phyloP scores from a whole-genome alignment of 2,329 filamentous ascomycete genomes.

The Coleophoma crateriformis region DNA sequence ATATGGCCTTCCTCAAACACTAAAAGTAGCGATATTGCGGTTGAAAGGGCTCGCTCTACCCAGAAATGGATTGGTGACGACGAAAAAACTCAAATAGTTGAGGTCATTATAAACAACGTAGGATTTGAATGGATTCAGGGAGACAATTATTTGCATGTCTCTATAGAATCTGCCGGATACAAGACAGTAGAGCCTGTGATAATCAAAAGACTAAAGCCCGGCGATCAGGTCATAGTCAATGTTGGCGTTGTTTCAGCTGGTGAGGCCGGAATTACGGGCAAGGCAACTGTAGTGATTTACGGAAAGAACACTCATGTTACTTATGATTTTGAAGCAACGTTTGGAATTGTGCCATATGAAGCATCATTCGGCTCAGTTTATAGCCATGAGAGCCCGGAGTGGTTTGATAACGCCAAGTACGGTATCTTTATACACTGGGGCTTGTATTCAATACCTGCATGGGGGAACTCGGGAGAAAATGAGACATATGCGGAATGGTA shows the following conservation, averaged over 20 bases:
- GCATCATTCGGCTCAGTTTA: slow-evolving; percentile 27
- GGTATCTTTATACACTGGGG: slow-evolving; percentile 59
- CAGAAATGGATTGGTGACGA: slow-evolving; percentile 30
- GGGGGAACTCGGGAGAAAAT: slow-evolving; percentile 31
- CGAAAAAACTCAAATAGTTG: slow-evolving; percentile 31
- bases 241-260: slow-evolving; percentile 26
- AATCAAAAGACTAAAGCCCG: slow-evolving; percentile 35
- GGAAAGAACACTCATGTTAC: not conserved
- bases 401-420: slow-evolving; percentile 49
- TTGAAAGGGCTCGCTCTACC: slow-evolving; percentile 34
- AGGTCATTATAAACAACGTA: slow-evolving; percentile 30
- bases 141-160: slow-evolving; percentile 21
- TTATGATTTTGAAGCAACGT: slow-evolving; percentile 6
- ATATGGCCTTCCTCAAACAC: slow-evolving; percentile 27
- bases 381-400: slow-evolving; percentile 39
- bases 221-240: slow-evolving; percentile 30
- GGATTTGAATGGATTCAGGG: slow-evolving; percentile 18
- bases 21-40: slow-evolving; percentile 12
- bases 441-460: slow-evolving; percentile 46
- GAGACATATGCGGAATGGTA: slow-evolving; percentile 9
- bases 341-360: slow-evolving; percentile 28
- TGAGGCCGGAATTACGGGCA: slow-evolving; percentile 13
- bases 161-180: slow-evolving; percentile 30
- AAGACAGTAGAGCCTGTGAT: slow-evolving; percentile 32
- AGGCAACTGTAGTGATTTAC: slow-evolving; percentile 13